phyloP scores from a whole-genome alignment of 2,329 filamentous ascomycete genomes.

The Nemania bipapillata region DNA sequence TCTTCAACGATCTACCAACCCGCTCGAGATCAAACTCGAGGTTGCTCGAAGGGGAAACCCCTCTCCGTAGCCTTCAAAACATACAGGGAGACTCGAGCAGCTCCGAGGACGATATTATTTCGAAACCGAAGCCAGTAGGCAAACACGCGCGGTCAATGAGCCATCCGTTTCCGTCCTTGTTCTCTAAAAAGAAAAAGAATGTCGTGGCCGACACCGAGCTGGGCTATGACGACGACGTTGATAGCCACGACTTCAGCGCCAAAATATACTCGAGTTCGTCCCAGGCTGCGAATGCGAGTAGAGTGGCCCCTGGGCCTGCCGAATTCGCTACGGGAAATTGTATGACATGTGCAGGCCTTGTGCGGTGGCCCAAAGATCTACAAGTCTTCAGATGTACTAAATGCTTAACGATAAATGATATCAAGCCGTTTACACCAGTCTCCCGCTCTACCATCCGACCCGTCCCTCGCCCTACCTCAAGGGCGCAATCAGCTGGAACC shows the following conservation, averaged over 20 bases:
- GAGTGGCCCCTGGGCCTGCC: slow-evolving; percentile 42
- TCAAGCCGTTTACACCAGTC: slow-evolving; percentile 60
- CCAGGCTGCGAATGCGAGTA: slow-evolving; percentile 50
- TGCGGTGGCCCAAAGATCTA: slow-evolving; percentile 80
- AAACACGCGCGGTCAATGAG: slow-evolving; percentile 76
- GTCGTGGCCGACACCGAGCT: slow-evolving; percentile 51
- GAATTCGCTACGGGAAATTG: slow-evolving; percentile 78
- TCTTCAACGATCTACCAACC: slow-evolving; percentile 38
- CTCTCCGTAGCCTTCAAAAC: slow-evolving; percentile 38
- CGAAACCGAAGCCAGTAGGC: slow-evolving; percentile 44
- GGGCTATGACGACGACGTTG: slow-evolving; percentile 57
- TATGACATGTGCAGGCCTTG: slow-evolving; percentile 84
- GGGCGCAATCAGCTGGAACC: slow-evolving; percentile 35
- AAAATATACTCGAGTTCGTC: slow-evolving; percentile 46
- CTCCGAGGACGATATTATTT: slow-evolving; percentile 52
- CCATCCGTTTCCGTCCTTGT: slow-evolving; percentile 80
- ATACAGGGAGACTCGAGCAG: slow-evolving; percentile 56
- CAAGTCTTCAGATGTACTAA: slow-evolving; percentile 83
- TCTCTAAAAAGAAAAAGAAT: slow-evolving; percentile 69
- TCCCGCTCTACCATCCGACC: slow-evolving; percentile 42
- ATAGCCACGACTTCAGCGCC: slow-evolving; percentile 56
- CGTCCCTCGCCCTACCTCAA: slow-evolving; percentile 26
- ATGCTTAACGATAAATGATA: slow-evolving; percentile 85
- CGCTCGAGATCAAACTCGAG: slow-evolving; percentile 46
- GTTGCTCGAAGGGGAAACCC: slow-evolving; percentile 43